Evolutionary conservation across 2,329 filamentous ascomycete species (phyloP), one percentile per base, ranked within the genome.

Genomic region (Colletotrichum eremochloae): DNA sequence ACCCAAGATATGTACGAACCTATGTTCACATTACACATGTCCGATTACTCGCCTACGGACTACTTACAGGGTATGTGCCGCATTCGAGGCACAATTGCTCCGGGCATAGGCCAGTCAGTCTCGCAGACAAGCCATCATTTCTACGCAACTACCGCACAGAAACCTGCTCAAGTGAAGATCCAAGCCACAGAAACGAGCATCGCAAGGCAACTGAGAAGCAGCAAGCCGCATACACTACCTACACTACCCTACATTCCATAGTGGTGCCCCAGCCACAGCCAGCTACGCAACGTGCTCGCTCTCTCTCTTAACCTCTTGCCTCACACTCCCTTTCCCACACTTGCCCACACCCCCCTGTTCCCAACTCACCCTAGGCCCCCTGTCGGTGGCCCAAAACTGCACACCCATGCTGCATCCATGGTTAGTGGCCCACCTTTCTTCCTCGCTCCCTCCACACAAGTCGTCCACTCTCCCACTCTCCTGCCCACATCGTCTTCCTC

Each of bases 401-500:
- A 57, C 68, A 68, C 57, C 48, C 50, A 18, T 53, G 20, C 65
- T 72, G 69, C 65, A 72, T 46, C 69, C 69, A 63, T 58, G 65
- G 48, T 20, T 38, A 5, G 18, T n/a, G 65, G 20, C 38, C 69
- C 69, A 72, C 69, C 38, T 24, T 57, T 29, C 36, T 48, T 63
- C 46, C 52, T 68, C 64, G 42, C 64, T 68, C 69, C 31, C 69
- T 72, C 69, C 69, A 63, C 69, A 63, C 65, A 55, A 52, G 48
- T 63, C 58, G 38, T 36, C 58, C 65, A 63, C 65, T 63, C 65
- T 61, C 64, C 68, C 61, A 69, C 67, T 50, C 56, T 33, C 48
- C 57, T 48, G 46, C 65, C 69, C 69, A 72, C 69, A 68, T 72
- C 69, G 69, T 72, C 65, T 63, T 64, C 52, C 56, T 67, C 69